phyloP scores from a whole-genome alignment of 2,329 filamentous ascomycete genomes.

The Ophiostoma triangulosporum region DNA sequence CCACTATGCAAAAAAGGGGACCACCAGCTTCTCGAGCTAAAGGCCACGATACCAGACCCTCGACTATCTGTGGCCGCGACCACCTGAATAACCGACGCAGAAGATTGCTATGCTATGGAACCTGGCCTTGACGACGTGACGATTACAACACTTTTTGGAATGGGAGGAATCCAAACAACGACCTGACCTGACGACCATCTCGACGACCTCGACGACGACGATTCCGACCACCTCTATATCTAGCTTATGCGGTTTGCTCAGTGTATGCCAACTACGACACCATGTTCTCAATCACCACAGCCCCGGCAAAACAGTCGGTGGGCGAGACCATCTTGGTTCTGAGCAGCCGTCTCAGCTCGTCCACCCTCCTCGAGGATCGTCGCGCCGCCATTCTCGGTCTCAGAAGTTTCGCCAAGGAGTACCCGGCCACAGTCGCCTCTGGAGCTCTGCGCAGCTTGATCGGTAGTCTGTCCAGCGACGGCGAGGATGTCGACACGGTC shows the following conservation, averaged over 20 bases:
- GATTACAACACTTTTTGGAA: background rate
- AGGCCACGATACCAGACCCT: background rate
- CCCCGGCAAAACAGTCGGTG: constrained; percentile 90
- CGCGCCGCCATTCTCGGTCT: constrained; percentile 85
- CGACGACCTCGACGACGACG: background rate
- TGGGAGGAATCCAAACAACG: background rate
- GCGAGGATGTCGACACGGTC: constrained; percentile 89
- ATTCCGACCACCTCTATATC: background rate
- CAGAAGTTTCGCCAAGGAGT: constrained; percentile 91
- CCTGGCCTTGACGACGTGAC: background rate
- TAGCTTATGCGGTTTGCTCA: too few species aligned
- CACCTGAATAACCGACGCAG: background rate
- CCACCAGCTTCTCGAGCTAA: background rate
- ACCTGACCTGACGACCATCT: background rate
- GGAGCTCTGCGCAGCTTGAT: constrained; percentile 85
- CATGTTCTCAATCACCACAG: constrained; percentile 52
- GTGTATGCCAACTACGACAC: too few species aligned
- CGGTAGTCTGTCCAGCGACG: constrained; percentile 70
- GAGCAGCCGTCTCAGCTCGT: constrained; percentile 74
- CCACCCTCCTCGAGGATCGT: constrained; percentile 86
- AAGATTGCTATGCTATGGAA: background rate
- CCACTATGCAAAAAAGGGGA: background rate
- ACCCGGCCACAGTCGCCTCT: constrained; percentile 88
- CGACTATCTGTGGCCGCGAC: constrained; percentile 1
- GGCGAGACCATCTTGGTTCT: constrained; percentile 87